Evolutionary conservation across 805 yeast genomes (phyloP).

Genomic region (Nakazawaea wickerhamii): DNA sequence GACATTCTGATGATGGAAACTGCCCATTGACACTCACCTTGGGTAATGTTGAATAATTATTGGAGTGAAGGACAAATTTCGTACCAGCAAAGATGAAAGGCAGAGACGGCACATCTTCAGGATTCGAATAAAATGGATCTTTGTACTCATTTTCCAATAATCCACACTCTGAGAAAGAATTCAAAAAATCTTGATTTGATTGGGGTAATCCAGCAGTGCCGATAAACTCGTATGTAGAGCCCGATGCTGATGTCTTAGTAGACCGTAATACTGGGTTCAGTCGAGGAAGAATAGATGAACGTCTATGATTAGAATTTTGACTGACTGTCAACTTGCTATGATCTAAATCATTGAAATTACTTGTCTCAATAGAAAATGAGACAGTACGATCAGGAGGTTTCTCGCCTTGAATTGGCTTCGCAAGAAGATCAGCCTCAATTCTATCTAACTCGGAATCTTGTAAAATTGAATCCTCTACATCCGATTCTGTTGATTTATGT

Average conservation of each 20-base stretch:
- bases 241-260: neutral
- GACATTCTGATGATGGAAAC: constrained; percentile 2
- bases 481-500: constrained; percentile 1
- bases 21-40: neutral
- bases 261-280: neutral
- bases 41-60: constrained; percentile 17
- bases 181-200: constrained; percentile 4
- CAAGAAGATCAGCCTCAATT: neutral
- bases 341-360: neutral
- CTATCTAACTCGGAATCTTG: constrained; percentile 2
- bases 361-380: neutral
- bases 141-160: constrained; percentile 46
- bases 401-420: neutral
- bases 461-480: neutral
- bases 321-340: neutral
- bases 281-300: neutral
- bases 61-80: constrained; percentile 43
- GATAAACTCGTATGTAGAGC: neutral
- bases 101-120: constrained; percentile 42
- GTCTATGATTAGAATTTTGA: neutral
- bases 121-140: constrained; percentile 59
- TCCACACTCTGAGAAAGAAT: constrained; percentile 37
- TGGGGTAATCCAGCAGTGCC: constrained; percentile 5
- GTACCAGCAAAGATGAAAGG: constrained; percentile 68
- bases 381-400: neutral